Percentiles rank a stretch among this genome's conserved stretches.
These are phyloP conservation scores for Taiozyma sp. DNA, from an alignment of 1,139 yeast genomes.

Conservation along the genomic window DNA sequence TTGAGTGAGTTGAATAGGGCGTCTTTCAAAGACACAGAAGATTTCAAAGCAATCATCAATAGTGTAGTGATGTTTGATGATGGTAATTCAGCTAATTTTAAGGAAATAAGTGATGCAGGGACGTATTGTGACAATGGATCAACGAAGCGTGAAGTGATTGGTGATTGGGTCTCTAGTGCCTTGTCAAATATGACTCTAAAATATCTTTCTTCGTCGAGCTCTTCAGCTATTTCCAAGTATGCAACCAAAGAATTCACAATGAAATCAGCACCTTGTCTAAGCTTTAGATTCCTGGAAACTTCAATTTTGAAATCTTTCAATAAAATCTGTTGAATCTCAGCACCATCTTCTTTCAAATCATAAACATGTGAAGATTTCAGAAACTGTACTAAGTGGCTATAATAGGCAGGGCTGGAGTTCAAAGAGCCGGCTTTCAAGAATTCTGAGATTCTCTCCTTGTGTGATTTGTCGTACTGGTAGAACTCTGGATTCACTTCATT, in stretches of 20 bases:
- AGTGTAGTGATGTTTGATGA: constrained; percentile 6
- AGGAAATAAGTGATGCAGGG: constrained; percentile 3
- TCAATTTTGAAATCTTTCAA: constrained; percentile 22
- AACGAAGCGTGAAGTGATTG: constrained; percentile 9
- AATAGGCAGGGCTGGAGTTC: constrained; percentile 48
- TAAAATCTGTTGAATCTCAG: constrained; percentile 17
- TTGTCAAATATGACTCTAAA: constrained; percentile 8
- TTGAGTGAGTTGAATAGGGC: constrained; percentile 8
- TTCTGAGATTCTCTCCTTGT: constrained; percentile 38
- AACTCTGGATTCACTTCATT: constrained; percentile 39
- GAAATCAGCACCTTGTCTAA: constrained; percentile 22
- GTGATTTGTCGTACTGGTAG: constrained; percentile 48
- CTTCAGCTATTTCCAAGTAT: constrained; percentile 7
- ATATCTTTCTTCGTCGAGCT: background rate
- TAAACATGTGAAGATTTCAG: constrained; percentile 8
- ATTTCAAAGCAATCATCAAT: constrained; percentile 8
- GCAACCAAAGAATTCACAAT: constrained; percentile 22
- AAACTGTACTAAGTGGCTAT: constrained; percentile 24
- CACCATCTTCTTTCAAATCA: constrained; percentile 6
- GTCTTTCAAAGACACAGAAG: constrained; percentile 4
- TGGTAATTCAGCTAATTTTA: constrained; percentile 1
- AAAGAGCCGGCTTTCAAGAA: constrained; percentile 51
- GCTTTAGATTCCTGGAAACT: constrained; percentile 25
- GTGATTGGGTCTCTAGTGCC: constrained; percentile 7
- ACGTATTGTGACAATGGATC: constrained; percentile 10